These are phyloP conservation scores for Ceriops zippeliana DNA, from an alignment of 345 rosid species.

Conservation along the genomic window DNA sequence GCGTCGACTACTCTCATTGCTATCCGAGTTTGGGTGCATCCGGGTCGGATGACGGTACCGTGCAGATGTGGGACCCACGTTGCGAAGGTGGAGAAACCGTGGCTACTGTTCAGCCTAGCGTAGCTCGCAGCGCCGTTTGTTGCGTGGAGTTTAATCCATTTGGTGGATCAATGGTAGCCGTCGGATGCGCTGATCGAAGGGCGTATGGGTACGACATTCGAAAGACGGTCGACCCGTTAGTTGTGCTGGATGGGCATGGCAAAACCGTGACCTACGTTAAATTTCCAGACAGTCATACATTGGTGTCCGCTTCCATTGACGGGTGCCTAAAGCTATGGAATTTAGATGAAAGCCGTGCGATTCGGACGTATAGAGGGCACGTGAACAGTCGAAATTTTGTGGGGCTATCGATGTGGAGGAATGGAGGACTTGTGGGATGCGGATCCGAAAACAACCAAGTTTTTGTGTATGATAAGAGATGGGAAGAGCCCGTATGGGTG, in stretches of 20 bases:
- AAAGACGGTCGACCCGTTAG: conserved; percentile 40
- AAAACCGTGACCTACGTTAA: conserved; percentile 70
- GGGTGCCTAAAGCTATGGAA: conserved; percentile 77
- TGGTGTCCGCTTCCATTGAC: conserved; percentile 62
- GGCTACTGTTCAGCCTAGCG: conserved; percentile 49
- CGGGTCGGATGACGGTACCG: conserved; percentile 83
- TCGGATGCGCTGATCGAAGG: conserved; percentile 68
- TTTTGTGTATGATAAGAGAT: conserved; percentile 69
- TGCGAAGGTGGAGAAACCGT: conserved; percentile 43
- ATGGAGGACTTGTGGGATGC: conserved; percentile 67
- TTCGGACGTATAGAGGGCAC: conserved; percentile 68
- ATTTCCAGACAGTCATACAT: conserved; percentile 36
- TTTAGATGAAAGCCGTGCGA: conserved; percentile 15
- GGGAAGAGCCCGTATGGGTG: conserved; percentile 80
- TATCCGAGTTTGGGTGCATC: conserved; percentile 67
- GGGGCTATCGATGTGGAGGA: conserved; percentile 74
- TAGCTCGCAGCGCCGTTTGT: conserved; percentile 42
- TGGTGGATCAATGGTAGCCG: conserved; percentile 47
- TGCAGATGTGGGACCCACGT: conserved; percentile 85
- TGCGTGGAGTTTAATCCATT: conserved; percentile 78
- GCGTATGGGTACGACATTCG: conserved; percentile 70
- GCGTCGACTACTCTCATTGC: conserved; percentile 63
- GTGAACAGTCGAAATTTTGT: conserved; percentile 67
- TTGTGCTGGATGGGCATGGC: conserved; percentile 50
- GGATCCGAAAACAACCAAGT: conserved; percentile 78